Conservation (phyloP, 1,139 yeast species). For the Meyerozyma sp. region DNA sequence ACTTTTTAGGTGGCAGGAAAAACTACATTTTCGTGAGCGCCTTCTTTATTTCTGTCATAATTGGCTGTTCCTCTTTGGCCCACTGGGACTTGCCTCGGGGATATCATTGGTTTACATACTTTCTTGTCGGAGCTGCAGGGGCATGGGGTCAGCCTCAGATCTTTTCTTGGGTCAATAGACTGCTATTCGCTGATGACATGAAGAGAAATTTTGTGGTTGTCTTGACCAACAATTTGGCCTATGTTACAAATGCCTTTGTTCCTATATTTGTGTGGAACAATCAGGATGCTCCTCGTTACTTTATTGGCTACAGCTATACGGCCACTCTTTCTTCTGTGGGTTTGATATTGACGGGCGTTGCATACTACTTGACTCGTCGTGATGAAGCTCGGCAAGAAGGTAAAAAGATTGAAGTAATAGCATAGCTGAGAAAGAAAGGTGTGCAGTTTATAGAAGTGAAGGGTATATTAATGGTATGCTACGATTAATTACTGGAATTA, state of each 20-base stretch:
- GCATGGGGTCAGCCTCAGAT: constrained; percentile 41
- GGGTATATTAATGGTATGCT: too few relatives aligned
- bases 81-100: constrained; percentile 44
- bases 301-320: constrained; percentile 46
- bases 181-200: constrained; percentile 41
- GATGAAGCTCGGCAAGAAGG: constrained; percentile 4
- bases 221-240: constrained; percentile 46
- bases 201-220: constrained; percentile 48
- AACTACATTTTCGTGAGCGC: constrained; percentile 31
- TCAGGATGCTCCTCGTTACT: constrained; percentile 43
- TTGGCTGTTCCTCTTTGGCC: constrained; percentile 41
- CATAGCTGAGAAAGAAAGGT: neutral
- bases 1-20: constrained; percentile 37
- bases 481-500: too few relatives aligned
- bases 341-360: constrained; percentile 23
- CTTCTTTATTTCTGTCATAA: constrained; percentile 29
- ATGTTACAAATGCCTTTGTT: constrained; percentile 47
- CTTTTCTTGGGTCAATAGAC: constrained; percentile 52
- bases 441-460: too few relatives aligned
- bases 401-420: too few relatives aligned
- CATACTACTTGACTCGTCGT: constrained; percentile 7
- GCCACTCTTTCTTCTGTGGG: constrained; percentile 41
- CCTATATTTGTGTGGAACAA: constrained; percentile 35
- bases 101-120: constrained; percentile 46
- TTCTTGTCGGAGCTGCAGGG: constrained; percentile 42